Evolutionary conservation across 2,329 filamentous ascomycete genomes (phyloP).

Genomic region (Fusarium nisikadoi): DNA sequence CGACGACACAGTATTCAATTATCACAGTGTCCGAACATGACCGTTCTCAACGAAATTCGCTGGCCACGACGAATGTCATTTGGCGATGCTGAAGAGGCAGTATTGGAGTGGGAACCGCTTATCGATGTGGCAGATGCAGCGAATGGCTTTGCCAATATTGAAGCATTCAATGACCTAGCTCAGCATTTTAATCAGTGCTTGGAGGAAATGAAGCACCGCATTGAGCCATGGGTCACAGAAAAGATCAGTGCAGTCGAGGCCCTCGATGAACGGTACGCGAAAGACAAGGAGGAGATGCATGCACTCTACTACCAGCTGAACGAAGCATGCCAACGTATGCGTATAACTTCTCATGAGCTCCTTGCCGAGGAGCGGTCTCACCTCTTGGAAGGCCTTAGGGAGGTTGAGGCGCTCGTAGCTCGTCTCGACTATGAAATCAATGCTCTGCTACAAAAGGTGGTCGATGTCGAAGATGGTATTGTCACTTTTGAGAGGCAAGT

Average conservation of each 20-base stretch:
- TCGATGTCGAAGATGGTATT: slow-evolving; percentile 88
- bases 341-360: slow-evolving; percentile 74
- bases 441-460: slow-evolving; percentile 79
- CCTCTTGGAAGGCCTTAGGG: slow-evolving; percentile 77
- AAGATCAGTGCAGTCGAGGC: slow-evolving; percentile 66
- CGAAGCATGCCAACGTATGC: slow-evolving; percentile 75
- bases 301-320: slow-evolving; percentile 74
- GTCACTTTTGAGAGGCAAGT: slow-evolving; percentile 83
- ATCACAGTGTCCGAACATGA: slow-evolving; percentile 46
- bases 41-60: slow-evolving; percentile 63
- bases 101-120: slow-evolving; percentile 73
- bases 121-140: slow-evolving; percentile 52
- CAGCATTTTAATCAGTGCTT: slow-evolving; percentile 65
- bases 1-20: slow-evolving; percentile 70
- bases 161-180: slow-evolving; percentile 62
- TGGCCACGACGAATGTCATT: slow-evolving; percentile 82
- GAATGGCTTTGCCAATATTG: slow-evolving; percentile 43
- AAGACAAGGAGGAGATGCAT: slow-evolving; percentile 73
- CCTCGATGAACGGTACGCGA: slow-evolving; percentile 70
- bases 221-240: slow-evolving; percentile 70
- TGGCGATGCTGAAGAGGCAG: slow-evolving; percentile 78
- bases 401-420: slow-evolving; percentile 82
- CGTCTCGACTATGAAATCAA: slow-evolving; percentile 94
- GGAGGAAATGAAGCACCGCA: slow-evolving; percentile 59
- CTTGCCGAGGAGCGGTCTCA: slow-evolving; percentile 74